phyloP scores from a whole-genome alignment of 139 green algal species.

The Chlamydomonas incerta region DNA sequence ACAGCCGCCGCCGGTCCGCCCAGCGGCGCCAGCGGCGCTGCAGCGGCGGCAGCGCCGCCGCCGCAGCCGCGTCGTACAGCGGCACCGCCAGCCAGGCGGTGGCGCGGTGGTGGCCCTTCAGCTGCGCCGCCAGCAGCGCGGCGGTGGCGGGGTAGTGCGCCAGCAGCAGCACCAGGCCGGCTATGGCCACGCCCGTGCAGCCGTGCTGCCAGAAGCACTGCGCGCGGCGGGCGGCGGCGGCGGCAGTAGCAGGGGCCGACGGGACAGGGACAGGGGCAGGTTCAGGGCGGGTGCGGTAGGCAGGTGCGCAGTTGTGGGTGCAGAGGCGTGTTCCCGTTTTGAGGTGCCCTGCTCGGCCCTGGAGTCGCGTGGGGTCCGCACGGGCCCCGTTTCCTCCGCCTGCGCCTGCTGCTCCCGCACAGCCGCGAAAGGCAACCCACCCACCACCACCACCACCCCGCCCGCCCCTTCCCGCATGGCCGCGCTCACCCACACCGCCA shows the following conservation, averaged over 20 bases:
- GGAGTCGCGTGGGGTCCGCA: too few species aligned
- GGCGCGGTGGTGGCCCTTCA: slow-evolving; percentile 8
- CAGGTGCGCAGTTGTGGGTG: too few species aligned
- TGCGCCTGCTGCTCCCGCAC: too few species aligned
- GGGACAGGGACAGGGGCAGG: too few species aligned
- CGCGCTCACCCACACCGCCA: slow-evolving; percentile 17
- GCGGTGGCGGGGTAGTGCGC: slow-evolving; percentile 8
- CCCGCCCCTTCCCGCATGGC: not conserved
- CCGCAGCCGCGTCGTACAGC: not conserved
- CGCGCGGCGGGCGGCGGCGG: too few species aligned
- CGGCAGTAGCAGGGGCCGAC: too few species aligned
- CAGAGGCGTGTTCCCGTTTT: too few species aligned
- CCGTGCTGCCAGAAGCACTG: not conserved
- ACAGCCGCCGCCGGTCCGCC: not conserved
- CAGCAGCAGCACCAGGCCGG: not conserved
- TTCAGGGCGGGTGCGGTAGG: too few species aligned
- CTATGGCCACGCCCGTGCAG: not conserved
- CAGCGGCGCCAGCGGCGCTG: not conserved
- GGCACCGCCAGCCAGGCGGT: slow-evolving; percentile 30
- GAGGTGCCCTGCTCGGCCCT: too few species aligned
- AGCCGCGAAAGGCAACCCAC: too few species aligned
- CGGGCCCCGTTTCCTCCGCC: too few species aligned
- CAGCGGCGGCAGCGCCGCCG: slow-evolving; percentile 14
- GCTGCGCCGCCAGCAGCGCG: not conserved
- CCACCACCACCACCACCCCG: not conserved